These are phyloP conservation scores for Calonectria hawksworthii DNA, from an alignment of 2,329 filamentous ascomycete species.

Conservation along the genomic window DNA sequence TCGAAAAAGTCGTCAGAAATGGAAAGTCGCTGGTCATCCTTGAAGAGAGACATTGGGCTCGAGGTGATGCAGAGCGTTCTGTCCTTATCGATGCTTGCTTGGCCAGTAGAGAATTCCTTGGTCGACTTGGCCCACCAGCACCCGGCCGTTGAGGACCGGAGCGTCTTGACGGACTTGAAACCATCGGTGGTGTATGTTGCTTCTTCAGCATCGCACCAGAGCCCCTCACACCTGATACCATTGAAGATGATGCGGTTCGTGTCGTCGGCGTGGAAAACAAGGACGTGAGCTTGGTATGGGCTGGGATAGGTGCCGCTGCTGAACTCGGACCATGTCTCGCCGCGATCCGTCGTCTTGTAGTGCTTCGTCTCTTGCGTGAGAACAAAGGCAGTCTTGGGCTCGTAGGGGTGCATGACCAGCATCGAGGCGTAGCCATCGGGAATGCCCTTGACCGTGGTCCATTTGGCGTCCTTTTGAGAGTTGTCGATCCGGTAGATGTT, in stretches of 20 bases:
- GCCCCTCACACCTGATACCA: constrained; percentile 75
- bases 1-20: constrained; percentile 89
- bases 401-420: constrained; percentile 83
- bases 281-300: constrained; percentile 62
- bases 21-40: constrained; percentile 82
- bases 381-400: constrained; percentile 84
- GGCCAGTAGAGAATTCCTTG: constrained; percentile 78
- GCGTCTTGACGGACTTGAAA: constrained; percentile 77
- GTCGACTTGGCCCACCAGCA: constrained; percentile 92
- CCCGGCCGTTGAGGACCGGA: constrained; percentile 78
- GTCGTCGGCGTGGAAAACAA: constrained; percentile 88
- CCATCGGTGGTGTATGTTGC: constrained; percentile 86
- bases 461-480: constrained; percentile 76
- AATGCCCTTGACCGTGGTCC: constrained; percentile 76
- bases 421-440: constrained; percentile 73
- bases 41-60: constrained; percentile 78
- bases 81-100: constrained; percentile 74
- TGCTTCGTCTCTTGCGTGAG: constrained; percentile 79
- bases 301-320: constrained; percentile 71
- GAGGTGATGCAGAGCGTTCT: constrained; percentile 86
- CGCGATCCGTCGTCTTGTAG: constrained; percentile 87
- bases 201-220: constrained; percentile 73
- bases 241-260: constrained; percentile 89
- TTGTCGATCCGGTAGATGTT: constrained; percentile 84
- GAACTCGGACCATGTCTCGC: constrained; percentile 85